phyloP scores from a whole-genome alignment of 2,329 filamentous ascomycete genomes.

The Colletotrichum sp. region DNA sequence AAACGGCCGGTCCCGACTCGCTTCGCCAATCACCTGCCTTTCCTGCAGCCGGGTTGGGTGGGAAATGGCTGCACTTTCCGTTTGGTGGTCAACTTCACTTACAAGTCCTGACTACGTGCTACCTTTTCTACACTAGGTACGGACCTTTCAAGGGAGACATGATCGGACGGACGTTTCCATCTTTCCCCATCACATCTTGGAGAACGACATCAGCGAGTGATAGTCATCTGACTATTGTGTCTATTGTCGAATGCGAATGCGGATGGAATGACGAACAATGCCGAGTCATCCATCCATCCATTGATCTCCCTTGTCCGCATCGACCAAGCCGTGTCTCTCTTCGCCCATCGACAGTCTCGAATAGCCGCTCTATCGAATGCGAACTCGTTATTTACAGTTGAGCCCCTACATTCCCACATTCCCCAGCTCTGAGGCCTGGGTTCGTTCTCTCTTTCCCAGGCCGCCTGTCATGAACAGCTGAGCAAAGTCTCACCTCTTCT shows the following conservation, averaged over 20 bases:
- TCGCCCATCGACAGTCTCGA: not conserved
- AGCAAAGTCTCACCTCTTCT: slow-evolving; percentile 1
- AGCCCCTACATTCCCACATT: not conserved
- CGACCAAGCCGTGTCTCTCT: not conserved
- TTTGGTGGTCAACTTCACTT: not conserved
- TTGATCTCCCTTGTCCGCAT: not conserved
- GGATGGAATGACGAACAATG: not conserved
- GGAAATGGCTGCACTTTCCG: not conserved
- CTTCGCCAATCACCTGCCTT: not conserved
- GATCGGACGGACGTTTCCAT: not conserved
- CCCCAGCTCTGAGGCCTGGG: not conserved
- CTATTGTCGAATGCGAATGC: not conserved
- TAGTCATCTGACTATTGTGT: not conserved
- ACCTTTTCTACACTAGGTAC: not conserved
- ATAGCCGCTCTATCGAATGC: not conserved
- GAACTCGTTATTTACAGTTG: not conserved
- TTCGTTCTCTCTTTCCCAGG: not conserved
- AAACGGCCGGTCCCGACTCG: not conserved
- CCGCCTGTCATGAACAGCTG: not conserved
- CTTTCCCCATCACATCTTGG: not conserved
- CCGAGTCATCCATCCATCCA: not conserved
- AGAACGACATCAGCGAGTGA: not conserved
- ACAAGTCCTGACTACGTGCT: not conserved
- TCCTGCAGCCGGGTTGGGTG: not conserved
- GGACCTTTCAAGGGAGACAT: not conserved